Conservation (phyloP, 176 grass and related monocot species). For the Hsuehochloa calcarea region DNA sequence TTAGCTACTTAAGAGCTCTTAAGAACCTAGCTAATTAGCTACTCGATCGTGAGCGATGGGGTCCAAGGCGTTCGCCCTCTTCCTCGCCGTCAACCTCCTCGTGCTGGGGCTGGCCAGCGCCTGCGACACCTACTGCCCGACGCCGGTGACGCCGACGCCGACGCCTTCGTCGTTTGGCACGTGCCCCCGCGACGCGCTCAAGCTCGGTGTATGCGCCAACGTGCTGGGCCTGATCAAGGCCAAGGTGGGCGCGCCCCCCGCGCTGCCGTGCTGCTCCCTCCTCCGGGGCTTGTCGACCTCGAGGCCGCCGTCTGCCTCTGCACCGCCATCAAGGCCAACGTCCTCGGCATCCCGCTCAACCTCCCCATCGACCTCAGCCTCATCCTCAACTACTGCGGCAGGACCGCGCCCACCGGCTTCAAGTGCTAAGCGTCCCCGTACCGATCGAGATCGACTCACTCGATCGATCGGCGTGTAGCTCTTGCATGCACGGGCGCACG, state of each 20-base stretch:
- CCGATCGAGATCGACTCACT: neutral
- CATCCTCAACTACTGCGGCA: slow-evolving; percentile 60
- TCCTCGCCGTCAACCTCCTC: slow-evolving; percentile 38
- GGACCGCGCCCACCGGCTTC: slow-evolving; percentile 28
- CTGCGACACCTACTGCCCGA: slow-evolving; percentile 23
- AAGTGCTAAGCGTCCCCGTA: slow-evolving; percentile 11
- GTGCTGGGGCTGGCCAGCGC: slow-evolving; percentile 19
- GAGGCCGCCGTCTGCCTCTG: slow-evolving; percentile 82
- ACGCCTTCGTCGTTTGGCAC: neutral
- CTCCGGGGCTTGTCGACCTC: slow-evolving; percentile 62
- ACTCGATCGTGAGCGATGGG: slow-evolving; percentile 11
- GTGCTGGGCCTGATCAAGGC: slow-evolving; percentile 40
- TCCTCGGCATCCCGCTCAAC: slow-evolving; percentile 41
- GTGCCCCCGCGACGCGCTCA: slow-evolving; percentile 53
- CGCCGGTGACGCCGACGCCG: neutral
- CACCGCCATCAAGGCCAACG: slow-evolving; percentile 63
- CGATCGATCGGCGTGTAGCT: neutral
- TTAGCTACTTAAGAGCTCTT: neutral
- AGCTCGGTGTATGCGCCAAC: slow-evolving; percentile 49
- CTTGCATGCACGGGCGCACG: neutral
- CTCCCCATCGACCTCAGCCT: slow-evolving; percentile 51
- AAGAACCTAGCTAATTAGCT: neutral
- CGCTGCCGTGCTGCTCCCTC: slow-evolving; percentile 62
- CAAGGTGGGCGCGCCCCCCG: slow-evolving; percentile 14
- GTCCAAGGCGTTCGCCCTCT: slow-evolving; percentile 33